A percentile compares a stretch with the other conserved stretches of the same genome.
Conservation (phyloP, 2,329 filamentous ascomycete genomes). For the Proliferodiscus dingleyae region DNA sequence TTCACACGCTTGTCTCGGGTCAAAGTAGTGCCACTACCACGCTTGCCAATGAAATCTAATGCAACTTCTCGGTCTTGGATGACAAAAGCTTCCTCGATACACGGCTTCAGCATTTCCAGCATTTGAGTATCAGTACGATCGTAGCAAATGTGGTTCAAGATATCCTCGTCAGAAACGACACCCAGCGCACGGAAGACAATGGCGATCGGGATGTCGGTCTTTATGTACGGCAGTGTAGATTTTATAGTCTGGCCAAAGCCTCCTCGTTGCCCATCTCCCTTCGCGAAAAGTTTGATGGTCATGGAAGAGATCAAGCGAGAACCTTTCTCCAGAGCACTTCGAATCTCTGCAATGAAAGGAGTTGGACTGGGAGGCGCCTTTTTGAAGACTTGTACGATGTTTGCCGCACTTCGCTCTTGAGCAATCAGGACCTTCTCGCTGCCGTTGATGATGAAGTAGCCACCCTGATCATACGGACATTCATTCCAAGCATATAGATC, state of each 20-base stretch:
- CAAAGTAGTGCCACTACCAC: slow-evolving; percentile 71
- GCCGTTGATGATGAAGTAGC: slow-evolving; percentile 99
- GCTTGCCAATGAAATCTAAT: slow-evolving; percentile 90
- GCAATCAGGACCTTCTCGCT: slow-evolving; percentile 98
- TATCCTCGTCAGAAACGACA: slow-evolving; percentile 95
- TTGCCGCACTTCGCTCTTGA: slow-evolving; percentile 94
- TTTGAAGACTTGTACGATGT: slow-evolving; percentile 98
- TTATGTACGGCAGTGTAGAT: slow-evolving; percentile 88
- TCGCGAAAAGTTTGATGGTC: slow-evolving; percentile 83
- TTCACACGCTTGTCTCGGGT: slow-evolving; percentile 83
- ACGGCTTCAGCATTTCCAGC: slow-evolving; percentile 95
- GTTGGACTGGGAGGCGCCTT: slow-evolving; percentile 91
- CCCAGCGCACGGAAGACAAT: slow-evolving; percentile 94
- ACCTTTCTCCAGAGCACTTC: slow-evolving; percentile 93
- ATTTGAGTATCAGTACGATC: slow-evolving; percentile 93
- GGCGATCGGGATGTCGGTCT: slow-evolving; percentile 85
- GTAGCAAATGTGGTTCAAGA: slow-evolving; percentile 95
- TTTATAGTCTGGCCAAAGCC: slow-evolving; percentile 84
- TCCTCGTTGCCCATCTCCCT: slow-evolving; percentile 74
- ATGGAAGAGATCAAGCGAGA: slow-evolving; percentile 91
- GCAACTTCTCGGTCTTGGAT: slow-evolving; percentile 95
- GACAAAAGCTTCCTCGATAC: slow-evolving; percentile 93
- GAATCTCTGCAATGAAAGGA: slow-evolving; percentile 90
- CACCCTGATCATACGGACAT: slow-evolving; percentile 96
- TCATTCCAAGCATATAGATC: slow-evolving; percentile 89